Conservation (phyloP, 139 green algal genomes). For the Choricystis sp. region DNA sequence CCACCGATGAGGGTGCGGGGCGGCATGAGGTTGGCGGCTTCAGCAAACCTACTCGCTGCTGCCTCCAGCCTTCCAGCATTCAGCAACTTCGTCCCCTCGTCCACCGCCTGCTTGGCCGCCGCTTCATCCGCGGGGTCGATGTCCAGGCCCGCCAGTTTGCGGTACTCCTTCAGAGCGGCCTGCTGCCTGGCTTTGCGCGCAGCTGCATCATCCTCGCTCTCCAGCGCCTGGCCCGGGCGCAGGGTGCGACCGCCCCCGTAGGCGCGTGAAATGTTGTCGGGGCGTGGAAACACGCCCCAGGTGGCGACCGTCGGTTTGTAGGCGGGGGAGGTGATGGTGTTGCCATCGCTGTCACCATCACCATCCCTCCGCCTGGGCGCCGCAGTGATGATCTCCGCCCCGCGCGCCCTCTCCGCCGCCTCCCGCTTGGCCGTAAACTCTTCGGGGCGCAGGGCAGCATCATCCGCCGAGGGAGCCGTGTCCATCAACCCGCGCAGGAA, state of each 20-base stretch:
- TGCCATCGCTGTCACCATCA: background rate
- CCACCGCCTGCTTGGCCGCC: slow-evolving; percentile 10
- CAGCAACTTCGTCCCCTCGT: slow-evolving; percentile 28
- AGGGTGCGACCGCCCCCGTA: slow-evolving; percentile 64
- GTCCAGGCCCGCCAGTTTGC: slow-evolving; percentile 26
- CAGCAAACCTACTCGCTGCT: slow-evolving; percentile 16
- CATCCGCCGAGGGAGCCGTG: no score
- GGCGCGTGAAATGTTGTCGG: slow-evolving; percentile 57
- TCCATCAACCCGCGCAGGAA: no score
- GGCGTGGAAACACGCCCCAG: slow-evolving; percentile 72
- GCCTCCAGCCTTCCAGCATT: slow-evolving; percentile 15
- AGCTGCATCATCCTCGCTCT: slow-evolving; percentile 23
- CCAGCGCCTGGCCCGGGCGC: slow-evolving; percentile 45
- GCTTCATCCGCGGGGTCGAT: slow-evolving; percentile 28
- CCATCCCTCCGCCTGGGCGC: background rate
- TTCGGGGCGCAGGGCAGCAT: background rate
- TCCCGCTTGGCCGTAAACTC: background rate
- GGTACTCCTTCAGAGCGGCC: slow-evolving; percentile 9
- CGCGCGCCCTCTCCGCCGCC: background rate
- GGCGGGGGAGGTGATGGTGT: background rate
- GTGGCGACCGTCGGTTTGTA: slow-evolving; percentile 45
- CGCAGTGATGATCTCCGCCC: background rate
- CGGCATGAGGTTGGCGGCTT: slow-evolving; percentile 15
- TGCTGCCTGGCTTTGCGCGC: slow-evolving; percentile 11
- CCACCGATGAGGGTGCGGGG: slow-evolving; percentile 37